Evolutionary conservation across 148 eudicot genomes (phyloP).

Genomic region (Cornus controversa): DNA sequence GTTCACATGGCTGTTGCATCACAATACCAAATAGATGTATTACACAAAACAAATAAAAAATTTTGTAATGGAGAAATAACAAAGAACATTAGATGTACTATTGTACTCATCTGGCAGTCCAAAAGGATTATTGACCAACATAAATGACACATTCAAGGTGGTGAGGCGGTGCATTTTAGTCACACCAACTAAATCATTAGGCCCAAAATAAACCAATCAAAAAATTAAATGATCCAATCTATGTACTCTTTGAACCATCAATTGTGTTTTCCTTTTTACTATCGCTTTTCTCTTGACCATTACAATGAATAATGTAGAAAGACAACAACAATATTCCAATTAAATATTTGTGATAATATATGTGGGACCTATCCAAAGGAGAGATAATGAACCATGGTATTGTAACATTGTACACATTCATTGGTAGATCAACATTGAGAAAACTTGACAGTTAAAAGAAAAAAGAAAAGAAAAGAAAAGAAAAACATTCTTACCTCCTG

Average conservation of each 20-base stretch:
- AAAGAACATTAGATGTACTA: slow-evolving; percentile 24
- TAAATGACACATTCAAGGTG: background rate
- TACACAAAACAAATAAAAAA: slow-evolving; percentile 27
- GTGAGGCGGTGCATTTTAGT: background rate
- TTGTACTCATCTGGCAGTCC: slow-evolving; percentile 13
- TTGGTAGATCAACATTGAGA: background rate
- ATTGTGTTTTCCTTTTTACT: background rate
- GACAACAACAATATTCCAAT: background rate
- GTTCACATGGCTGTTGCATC: slow-evolving; percentile 93
- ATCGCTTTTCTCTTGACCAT: background rate
- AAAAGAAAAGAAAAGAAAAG: background rate
- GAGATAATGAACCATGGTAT: background rate
- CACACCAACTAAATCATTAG: background rate
- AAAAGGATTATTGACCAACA: background rate
- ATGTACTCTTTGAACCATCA: background rate
- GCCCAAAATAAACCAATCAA: background rate
- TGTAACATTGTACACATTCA: background rate
- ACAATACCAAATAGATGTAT: slow-evolving; percentile 40
- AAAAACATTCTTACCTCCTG: slow-evolving; percentile 64
- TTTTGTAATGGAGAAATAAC: slow-evolving; percentile 6
- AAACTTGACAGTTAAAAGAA: background rate
- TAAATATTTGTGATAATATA: background rate
- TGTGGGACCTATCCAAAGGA: background rate
- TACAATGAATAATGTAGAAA: background rate
- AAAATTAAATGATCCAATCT: slow-evolving; percentile 4